Evolutionary conservation across 2,329 filamentous ascomycete genomes (phyloP).

Genomic region (Aciculosporium take): DNA sequence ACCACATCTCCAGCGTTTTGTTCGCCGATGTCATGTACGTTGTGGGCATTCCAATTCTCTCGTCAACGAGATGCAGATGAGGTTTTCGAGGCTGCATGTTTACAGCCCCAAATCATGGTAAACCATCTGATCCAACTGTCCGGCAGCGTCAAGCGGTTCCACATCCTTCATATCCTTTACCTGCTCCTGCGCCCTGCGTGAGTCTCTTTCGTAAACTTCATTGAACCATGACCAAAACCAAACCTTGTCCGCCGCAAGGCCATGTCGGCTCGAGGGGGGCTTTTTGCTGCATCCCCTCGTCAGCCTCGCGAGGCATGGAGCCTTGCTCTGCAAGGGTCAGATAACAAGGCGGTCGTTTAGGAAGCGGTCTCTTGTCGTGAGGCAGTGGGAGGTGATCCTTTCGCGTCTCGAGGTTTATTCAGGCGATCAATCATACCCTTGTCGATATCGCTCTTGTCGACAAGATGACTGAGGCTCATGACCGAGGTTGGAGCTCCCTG

Average conservation of each 20-base stretch:
- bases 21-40: constrained; percentile 2
- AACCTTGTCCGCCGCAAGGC: too few relatives aligned
- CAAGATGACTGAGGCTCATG: constrained; percentile 38
- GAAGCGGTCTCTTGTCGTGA: constrained; percentile 4
- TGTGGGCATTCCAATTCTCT: constrained; percentile 7
- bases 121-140: constrained; percentile 8
- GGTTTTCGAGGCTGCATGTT: background rate
- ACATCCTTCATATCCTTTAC: background rate
- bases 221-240: background rate
- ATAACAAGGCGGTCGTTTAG: too few relatives aligned
- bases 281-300: background rate
- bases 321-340: too few relatives aligned
- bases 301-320: background rate
- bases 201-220: background rate
- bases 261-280: background rate
- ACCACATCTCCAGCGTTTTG: background rate
- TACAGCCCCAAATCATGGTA: background rate
- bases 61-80: constrained; percentile 9
- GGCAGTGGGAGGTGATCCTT: constrained; percentile 2
- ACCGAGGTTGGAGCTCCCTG: constrained; percentile 23
- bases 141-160: constrained; percentile 9
- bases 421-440: constrained; percentile 39
- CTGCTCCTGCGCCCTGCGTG: background rate
- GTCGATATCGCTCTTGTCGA: constrained; percentile 40
- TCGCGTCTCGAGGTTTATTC: constrained; percentile 22